Evolutionary conservation across 225 moss, liverwort and hornwort species (phyloP).

Genomic region (Polytrichum formosum): DNA sequence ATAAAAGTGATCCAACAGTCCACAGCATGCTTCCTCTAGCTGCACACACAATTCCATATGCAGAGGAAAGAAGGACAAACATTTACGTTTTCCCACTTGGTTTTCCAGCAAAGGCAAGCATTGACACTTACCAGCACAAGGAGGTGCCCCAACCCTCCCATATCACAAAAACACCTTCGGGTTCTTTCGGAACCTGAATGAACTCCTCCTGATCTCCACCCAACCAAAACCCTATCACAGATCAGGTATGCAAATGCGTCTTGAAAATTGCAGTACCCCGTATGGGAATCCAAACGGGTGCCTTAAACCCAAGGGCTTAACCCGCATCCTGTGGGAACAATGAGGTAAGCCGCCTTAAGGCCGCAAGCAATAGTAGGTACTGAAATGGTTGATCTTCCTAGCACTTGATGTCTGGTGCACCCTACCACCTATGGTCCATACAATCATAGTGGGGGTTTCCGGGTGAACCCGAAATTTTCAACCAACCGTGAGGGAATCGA

Average conservation of each 20-base stretch:
- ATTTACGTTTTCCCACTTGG: no score
- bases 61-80: not conserved
- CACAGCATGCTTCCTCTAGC: not conserved
- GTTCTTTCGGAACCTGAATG: conserved; percentile 50
- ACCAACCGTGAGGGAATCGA: no score
- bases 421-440: no score
- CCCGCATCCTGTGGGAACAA: no score
- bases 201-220: conserved; percentile 61
- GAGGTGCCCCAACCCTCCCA: conserved; percentile 99
- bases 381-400: not conserved
- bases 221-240: not conserved
- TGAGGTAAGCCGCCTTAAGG: not conserved
- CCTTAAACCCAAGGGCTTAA: no score
- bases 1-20: no score
- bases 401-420: no score
- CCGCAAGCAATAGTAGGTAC: not conserved
- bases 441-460: no score
- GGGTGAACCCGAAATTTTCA: no score
- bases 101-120: no score
- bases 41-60: not conserved
- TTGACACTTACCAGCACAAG: conserved; percentile 68
- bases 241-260: not conserved
- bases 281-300: not conserved
- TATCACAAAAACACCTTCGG: conserved; percentile 42
- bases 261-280: not conserved